Conservation (phyloP, 345 rosid species). For the Corchorus olitorius region DNA sequence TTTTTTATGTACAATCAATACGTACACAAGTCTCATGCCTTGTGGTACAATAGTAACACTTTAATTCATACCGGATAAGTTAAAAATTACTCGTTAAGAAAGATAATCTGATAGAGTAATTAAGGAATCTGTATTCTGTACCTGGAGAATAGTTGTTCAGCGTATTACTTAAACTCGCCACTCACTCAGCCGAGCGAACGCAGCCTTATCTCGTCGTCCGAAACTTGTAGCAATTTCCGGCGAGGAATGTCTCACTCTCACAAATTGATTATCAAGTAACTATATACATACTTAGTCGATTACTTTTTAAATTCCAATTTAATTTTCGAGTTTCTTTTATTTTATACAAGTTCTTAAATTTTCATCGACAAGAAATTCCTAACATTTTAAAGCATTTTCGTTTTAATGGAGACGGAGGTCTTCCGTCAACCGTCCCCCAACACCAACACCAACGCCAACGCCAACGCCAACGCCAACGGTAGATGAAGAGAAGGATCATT, state of each 20-base stretch:
- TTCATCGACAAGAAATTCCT: neutral
- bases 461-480: constrained; percentile 49
- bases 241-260: constrained; percentile 2
- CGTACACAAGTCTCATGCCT: no score
- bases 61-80: no score
- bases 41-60: no score
- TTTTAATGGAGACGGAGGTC: constrained; percentile 41
- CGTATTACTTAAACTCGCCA: no score
- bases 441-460: constrained; percentile 38
- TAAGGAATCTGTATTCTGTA: neutral
- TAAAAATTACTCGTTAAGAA: no score
- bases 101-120: no score
- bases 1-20: no score
- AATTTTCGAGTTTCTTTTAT: neutral
- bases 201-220: no score
- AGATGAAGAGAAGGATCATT: constrained; percentile 38
- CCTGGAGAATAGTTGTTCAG: neutral
- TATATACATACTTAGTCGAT: no score
- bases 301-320: neutral
- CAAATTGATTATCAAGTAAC: neutral
- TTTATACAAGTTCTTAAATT: neutral
- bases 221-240: neutral
- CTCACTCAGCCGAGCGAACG: no score
- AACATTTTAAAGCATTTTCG: no score
- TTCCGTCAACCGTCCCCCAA: constrained; percentile 48